Percentiles rank a stretch among this genome's conserved stretches.
Conservation (phyloP, 2,329 filamentous ascomycete species). For the Colletotrichum sp. region DNA sequence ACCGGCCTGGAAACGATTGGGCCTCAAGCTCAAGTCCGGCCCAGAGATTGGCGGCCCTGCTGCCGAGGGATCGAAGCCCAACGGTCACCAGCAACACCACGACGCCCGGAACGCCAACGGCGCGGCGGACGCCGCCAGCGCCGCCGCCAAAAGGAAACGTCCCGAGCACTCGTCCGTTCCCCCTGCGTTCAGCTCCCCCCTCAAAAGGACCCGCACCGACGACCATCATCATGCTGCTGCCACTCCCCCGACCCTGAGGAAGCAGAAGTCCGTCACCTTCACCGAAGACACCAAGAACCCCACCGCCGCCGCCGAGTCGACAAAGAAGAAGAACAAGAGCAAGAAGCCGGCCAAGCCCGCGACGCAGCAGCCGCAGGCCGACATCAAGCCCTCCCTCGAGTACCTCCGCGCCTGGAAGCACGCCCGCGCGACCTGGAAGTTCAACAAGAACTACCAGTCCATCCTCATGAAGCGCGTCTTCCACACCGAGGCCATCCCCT, state of each 20-base stretch:
- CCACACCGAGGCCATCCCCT: conserved; percentile 72
- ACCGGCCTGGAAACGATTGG: conserved; percentile 67
- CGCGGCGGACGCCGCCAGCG: conserved; percentile 17
- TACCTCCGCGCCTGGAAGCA: conserved; percentile 81
- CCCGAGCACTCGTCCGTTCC: conserved; percentile 17
- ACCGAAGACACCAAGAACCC: conserved; percentile 44
- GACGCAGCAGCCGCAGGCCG: conserved; percentile 39
- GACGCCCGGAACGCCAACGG: conserved; percentile 20
- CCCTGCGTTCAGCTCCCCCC: conserved; percentile 20
- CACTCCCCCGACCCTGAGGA: conserved; percentile 27
- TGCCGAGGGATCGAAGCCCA: conserved; percentile 27
- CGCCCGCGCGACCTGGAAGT: conserved; percentile 81
- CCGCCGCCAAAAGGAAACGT: conserved; percentile 25
- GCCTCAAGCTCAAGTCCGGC: conserved; percentile 61
- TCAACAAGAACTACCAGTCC: conserved; percentile 92
- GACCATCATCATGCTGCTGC: neutral
- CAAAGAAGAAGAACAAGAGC: conserved; percentile 34
- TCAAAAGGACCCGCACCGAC: conserved; percentile 34
- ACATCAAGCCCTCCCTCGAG: conserved; percentile 69
- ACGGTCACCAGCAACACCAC: conserved; percentile 18
- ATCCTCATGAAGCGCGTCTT: conserved; percentile 85
- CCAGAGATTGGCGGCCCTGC: conserved; percentile 21
- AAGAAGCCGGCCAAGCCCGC: conserved; percentile 40
- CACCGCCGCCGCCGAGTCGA: conserved; percentile 11
- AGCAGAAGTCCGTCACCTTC: conserved; percentile 56